A percentile compares a stretch with the other conserved stretches of the same genome.
Evolutionary conservation across 2,329 filamentous ascomycete genomes (phyloP).

Genomic region (Diaporthe sp.): DNA sequence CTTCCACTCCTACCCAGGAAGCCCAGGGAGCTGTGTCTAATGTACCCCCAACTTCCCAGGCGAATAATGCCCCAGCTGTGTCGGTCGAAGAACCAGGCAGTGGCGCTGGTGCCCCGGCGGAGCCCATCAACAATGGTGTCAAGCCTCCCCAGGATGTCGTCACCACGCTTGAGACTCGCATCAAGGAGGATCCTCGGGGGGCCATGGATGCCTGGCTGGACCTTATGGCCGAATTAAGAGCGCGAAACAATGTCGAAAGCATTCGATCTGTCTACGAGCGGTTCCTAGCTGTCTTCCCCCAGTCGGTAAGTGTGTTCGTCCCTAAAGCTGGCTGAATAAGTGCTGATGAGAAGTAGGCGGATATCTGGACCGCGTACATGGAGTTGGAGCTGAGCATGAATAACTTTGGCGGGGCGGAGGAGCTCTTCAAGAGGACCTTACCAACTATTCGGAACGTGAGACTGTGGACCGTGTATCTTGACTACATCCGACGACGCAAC

Average conservation of each 20-base stretch:
- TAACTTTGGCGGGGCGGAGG: slow-evolving; percentile 82
- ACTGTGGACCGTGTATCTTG: slow-evolving; percentile 92
- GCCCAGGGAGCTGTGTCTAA: slow-evolving; percentile 43
- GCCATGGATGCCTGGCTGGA: slow-evolving; percentile 92
- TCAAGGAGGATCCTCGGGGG: slow-evolving; percentile 91
- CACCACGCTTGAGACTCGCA: slow-evolving; percentile 79
- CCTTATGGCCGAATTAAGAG: slow-evolving; percentile 86
- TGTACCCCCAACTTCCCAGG: slow-evolving; percentile 45
- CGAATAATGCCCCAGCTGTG: slow-evolving; percentile 35
- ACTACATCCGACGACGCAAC: slow-evolving; percentile 93
- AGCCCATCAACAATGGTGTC: slow-evolving; percentile 78
- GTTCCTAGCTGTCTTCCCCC: slow-evolving; percentile 89
- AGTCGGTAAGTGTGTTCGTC: slow-evolving; percentile 76
- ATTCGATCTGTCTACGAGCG: slow-evolving; percentile 84
- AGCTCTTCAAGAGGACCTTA: slow-evolving; percentile 84
- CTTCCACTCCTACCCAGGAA: slow-evolving; percentile 41
- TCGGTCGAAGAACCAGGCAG: slow-evolving; percentile 48
- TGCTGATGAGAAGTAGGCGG: slow-evolving; percentile 71
- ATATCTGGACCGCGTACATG: slow-evolving; percentile 90
- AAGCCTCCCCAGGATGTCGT: slow-evolving; percentile 31
- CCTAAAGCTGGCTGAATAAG: slow-evolving; percentile 3
- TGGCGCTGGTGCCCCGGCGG: slow-evolving; percentile 46
- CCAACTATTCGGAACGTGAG: slow-evolving; percentile 83
- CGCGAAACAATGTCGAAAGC: slow-evolving; percentile 84
- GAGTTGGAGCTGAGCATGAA: slow-evolving; percentile 91